These are phyloP conservation scores for Zygoascus biomembranicola DNA, from an alignment of 805 yeast genomes.

Conservation along the genomic window DNA sequence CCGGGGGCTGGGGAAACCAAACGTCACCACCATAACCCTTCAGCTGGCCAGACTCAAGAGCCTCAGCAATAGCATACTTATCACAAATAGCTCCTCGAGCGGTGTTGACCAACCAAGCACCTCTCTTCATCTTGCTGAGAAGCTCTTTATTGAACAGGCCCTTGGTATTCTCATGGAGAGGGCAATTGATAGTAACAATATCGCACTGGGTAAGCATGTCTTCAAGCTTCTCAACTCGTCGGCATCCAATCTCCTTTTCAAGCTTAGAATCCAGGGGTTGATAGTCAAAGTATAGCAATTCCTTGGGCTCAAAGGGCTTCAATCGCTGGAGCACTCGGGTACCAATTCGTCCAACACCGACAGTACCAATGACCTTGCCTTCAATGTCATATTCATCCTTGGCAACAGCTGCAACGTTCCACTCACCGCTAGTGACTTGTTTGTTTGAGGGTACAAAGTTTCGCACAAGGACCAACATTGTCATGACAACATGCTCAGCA, in stretches of 20 bases:
- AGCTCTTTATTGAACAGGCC: constrained; percentile 62
- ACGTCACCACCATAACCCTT: constrained; percentile 84
- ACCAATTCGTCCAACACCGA: constrained; percentile 79
- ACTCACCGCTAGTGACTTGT: constrained; percentile 49
- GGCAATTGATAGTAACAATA: constrained; percentile 69
- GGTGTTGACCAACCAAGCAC: constrained; percentile 67
- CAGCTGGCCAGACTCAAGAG: constrained; percentile 57
- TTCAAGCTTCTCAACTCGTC: constrained; percentile 51
- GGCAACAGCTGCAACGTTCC: constrained; percentile 75
- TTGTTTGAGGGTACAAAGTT: constrained; percentile 76
- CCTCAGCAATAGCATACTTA: constrained; percentile 67
- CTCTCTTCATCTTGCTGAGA: constrained; percentile 56
- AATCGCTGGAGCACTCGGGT: constrained; percentile 65
- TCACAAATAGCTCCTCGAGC: constrained; percentile 77
- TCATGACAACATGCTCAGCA: constrained; percentile 74
- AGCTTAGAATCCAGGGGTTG: constrained; percentile 55
- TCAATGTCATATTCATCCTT: constrained; percentile 69
- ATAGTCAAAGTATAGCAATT: constrained; percentile 67
- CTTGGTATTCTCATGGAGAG: constrained; percentile 60
- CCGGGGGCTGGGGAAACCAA: constrained; percentile 82
- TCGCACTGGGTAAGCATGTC: constrained; percentile 63
- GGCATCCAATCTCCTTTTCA: constrained; percentile 49
- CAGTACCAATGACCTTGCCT: constrained; percentile 68
- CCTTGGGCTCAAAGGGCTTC: constrained; percentile 65
- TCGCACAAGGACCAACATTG: constrained; percentile 60